phyloP scores from a whole-genome alignment of 2,329 filamentous ascomycete species.

The Trichoderma lentiforme region DNA sequence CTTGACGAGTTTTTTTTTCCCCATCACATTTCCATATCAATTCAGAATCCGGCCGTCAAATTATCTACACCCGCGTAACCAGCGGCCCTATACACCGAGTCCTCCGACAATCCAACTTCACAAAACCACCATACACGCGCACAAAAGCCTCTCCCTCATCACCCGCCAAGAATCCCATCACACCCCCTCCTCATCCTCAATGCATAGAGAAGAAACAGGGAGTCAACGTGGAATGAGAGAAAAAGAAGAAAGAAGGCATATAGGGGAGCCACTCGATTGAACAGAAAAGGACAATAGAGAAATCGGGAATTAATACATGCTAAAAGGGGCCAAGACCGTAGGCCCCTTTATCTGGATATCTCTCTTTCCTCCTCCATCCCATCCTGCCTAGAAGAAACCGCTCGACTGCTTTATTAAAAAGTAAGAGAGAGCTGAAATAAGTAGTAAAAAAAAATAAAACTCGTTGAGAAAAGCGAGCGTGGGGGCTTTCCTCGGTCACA shows the following conservation, averaged over 20 bases:
- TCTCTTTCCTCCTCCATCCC: conserved; percentile 1
- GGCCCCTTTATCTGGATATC: conserved; percentile 26
- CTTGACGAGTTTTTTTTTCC: neutral
- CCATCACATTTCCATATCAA: neutral
- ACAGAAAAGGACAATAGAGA: conserved; percentile 28
- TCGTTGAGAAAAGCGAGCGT: conserved; percentile 10
- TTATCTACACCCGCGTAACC: neutral
- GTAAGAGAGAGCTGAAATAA: conserved; percentile 6
- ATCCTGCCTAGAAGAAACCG: conserved; percentile 10
- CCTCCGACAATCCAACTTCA: neutral
- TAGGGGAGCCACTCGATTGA: conserved; percentile 14
- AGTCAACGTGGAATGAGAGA: neutral
- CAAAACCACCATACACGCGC: neutral
- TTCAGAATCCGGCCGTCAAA: neutral
- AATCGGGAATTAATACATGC: conserved; percentile 49
- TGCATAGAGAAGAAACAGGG: neutral
- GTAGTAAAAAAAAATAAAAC: neutral
- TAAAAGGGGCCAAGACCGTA: conserved; percentile 36
- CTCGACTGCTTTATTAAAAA: conserved; percentile 19
- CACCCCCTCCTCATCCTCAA: neutral
- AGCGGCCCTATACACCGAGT: neutral
- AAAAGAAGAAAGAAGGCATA: neutral
- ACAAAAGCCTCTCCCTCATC: neutral
- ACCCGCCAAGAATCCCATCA: neutral
- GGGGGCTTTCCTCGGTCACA: conserved; percentile 8